Base-by-base conservation (phyloP, 176 grass and related monocot genomes). In the Triticum urartu region DNA sequence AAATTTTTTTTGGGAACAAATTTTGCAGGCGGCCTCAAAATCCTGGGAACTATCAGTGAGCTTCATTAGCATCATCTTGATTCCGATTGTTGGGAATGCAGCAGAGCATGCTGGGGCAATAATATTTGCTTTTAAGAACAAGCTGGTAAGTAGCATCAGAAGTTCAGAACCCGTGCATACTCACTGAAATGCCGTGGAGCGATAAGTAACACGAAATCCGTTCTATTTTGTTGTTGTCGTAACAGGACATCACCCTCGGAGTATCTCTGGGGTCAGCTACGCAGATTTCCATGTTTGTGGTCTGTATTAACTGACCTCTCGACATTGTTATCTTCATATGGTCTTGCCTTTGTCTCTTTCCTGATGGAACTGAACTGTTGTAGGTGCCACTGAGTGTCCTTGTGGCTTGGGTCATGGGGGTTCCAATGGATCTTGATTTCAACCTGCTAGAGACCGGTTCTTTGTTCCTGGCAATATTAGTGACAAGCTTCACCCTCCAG, bases 401-500 rank as follows among this genome's bases (percentile, higher is more conserved):
- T 80, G 91, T 97, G 21, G 94, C 89, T 64, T 98, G 95, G 95
- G 88, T 91, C 83, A 98, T 95, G 93, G 91, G 93, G 78, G 81
- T 95, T 40, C 75, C 92, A 5, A 98, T 98, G 95, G 95, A 98
- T 87, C 91, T 98, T 68, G 91, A 98, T 92, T 88, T 98, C 84
- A 88, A 90, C 61, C 30, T 95, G 65, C 70, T 98, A 74, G 93
- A 93, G 87, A 98, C 95, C 35, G 87, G 89, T 82, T 92, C 87
- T 25, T 78, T 98, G 83, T 84, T 98, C 70, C 79, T 98, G 73
- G 78, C 95, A 61, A 90, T 98, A 90, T 70, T 98, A 33, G 87
- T 93, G 15, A 91, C 87, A 24, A 64, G 87, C 72, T 89, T 93
- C 75, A 89, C 87, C 17, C 91, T 98, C 74, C 95, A 98, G 95